These are phyloP conservation scores for Metarhizium brunneum DNA, from an alignment of 2,329 filamentous ascomycete genomes.

Conservation along the genomic window DNA sequence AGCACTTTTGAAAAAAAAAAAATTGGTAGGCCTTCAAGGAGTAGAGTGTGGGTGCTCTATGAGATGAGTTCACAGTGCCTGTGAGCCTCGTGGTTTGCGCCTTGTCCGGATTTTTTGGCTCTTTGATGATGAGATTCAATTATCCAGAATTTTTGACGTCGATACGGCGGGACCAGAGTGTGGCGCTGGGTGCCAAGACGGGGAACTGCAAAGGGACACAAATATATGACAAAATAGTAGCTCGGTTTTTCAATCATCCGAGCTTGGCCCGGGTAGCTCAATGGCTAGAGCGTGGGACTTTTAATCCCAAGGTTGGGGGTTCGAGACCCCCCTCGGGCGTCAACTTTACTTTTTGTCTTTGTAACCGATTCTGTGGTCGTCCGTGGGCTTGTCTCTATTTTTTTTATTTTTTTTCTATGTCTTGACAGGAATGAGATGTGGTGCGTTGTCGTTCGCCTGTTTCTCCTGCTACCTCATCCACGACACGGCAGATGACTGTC, in stretches of 20 bases:
- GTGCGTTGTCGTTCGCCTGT: too few relatives aligned
- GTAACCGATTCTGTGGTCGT: background rate
- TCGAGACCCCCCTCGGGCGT: slow-evolving; percentile 23
- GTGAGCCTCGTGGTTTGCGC: background rate
- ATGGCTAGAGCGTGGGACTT: slow-evolving; percentile 25
- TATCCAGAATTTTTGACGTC: slow-evolving; percentile 9
- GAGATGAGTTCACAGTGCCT: background rate
- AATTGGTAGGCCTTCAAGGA: background rate
- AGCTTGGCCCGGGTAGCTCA: slow-evolving; percentile 20
- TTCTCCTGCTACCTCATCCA: too few relatives aligned
- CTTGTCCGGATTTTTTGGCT: background rate
- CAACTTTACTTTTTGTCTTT: background rate
- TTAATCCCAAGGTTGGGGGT: slow-evolving; percentile 24
- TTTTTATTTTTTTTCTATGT: background rate
- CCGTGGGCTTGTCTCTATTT: background rate
- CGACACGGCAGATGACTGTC: too few relatives aligned
- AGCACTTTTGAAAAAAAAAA: too few relatives aligned
- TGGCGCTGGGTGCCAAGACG: background rate
- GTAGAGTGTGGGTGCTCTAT: background rate
- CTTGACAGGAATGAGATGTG: too few relatives aligned
- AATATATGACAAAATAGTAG: background rate
- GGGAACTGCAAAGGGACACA: too few relatives aligned
- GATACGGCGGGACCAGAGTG: background rate
- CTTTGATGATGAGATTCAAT: background rate
- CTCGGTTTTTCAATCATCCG: background rate